Evolutionary conservation across 1,284 basidiomycete species (phyloP).

Genomic region (Sporisorium exsertum): DNA sequence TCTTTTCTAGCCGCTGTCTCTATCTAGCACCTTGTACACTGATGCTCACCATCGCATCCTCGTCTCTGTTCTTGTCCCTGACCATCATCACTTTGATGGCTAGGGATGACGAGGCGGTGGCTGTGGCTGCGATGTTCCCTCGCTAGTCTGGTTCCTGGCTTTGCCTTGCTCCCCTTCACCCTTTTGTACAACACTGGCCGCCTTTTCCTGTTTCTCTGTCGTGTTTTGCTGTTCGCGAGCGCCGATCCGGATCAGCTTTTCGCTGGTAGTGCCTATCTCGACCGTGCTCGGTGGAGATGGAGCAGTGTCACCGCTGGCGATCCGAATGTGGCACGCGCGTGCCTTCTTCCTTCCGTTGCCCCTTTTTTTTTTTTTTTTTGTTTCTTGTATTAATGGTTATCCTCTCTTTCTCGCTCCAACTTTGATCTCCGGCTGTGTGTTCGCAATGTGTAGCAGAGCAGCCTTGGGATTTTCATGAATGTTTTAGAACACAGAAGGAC

Average conservation of each 20-base stretch:
- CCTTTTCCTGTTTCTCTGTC: conserved; percentile 31
- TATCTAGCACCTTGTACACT: conserved; percentile 32
- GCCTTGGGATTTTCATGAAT: not conserved
- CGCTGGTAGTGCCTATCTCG: not conserved
- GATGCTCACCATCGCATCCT: conserved; percentile 17
- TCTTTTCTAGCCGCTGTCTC: conserved; percentile 1
- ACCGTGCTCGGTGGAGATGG: not conserved
- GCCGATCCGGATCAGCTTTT: conserved; percentile 9
- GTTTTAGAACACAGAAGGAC: conserved; percentile 6
- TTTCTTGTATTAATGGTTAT: conserved; percentile 58
- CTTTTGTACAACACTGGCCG: conserved; percentile 51
- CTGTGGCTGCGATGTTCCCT: conserved; percentile 6
- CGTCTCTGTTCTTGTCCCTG: not conserved
- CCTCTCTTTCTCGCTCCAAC: conserved; percentile 27
- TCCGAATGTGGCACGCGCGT: conserved; percentile 18
- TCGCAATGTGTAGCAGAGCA: not conserved
- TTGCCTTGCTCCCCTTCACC: conserved; percentile 10
- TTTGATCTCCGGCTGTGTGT: not conserved
- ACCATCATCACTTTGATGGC: conserved; percentile 1
- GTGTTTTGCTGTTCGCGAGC: conserved; percentile 32
- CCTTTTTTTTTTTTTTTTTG: conserved; percentile 45
- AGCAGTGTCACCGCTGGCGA: not conserved
- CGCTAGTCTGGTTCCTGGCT: conserved; percentile 32
- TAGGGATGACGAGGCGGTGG: not conserved
- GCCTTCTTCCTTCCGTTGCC: conserved; percentile 21